Evolutionary conservation across 2,329 filamentous ascomycete genomes (phyloP).

Genomic region (Penicillium concentricum): DNA sequence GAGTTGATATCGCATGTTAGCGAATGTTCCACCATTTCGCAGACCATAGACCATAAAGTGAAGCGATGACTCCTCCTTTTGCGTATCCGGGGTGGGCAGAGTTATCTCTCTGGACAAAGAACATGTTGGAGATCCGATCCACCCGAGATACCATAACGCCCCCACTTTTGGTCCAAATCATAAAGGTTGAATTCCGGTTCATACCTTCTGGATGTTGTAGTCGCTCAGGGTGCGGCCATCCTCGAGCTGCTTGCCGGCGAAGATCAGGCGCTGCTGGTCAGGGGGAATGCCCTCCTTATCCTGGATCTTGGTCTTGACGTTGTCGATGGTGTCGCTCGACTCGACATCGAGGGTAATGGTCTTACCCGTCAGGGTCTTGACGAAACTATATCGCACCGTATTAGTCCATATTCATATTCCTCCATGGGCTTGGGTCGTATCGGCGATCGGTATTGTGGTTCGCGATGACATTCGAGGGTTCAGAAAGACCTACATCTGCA

Average conservation of each 20-base stretch:
- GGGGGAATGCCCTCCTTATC: constrained; percentile 99
- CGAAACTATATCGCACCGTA: constrained; percentile 68
- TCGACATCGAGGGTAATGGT: constrained; percentile 99
- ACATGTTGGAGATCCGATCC: constrained; percentile 1
- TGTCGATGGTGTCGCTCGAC: constrained; percentile 98
- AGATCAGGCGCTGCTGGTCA: constrained; percentile 98
- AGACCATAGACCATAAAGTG: neutral
- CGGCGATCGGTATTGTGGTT: constrained; percentile 20
- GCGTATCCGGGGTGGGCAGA: neutral
- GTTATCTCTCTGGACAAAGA: neutral
- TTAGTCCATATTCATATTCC: constrained; percentile 25
- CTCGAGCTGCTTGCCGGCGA: constrained; percentile 98
- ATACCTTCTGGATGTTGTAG: constrained; percentile 99
- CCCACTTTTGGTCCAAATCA: constrained; percentile 7
- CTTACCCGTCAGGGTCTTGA: constrained; percentile 99
- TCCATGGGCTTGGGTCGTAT: constrained; percentile 17
- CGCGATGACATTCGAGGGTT: constrained; percentile 28
- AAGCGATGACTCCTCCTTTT: constrained; percentile 10
- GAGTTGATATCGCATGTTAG: constrained; percentile 33
- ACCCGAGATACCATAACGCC: constrained; percentile 5
- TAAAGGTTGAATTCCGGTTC: constrained; percentile 30
- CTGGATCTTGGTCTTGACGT: constrained; percentile 99
- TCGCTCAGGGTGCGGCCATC: constrained; percentile 94
- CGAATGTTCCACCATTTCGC: constrained; percentile 11
- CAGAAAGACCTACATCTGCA: constrained; percentile 78